A percentile compares a stretch with the other conserved stretches of the same genome.
Conservation (phyloP, 2,329 filamentous ascomycete species). For the Pestalotiopsis sp. region DNA sequence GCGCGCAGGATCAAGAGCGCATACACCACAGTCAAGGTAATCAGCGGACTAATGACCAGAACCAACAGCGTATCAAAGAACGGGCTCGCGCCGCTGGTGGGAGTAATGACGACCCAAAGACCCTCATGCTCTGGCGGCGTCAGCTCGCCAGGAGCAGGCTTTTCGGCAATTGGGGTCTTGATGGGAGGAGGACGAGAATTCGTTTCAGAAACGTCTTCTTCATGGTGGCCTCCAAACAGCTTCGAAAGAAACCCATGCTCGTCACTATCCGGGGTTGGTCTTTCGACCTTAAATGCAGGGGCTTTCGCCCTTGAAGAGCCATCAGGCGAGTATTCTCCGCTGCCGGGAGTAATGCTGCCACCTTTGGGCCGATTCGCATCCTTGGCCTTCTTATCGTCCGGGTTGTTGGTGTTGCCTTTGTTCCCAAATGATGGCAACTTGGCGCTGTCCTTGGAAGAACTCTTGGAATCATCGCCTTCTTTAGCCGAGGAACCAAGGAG, state of each 20-base stretch:
- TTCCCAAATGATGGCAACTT: conserved; percentile 18
- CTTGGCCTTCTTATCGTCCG: conserved; percentile 29
- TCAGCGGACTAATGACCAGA: conserved; percentile 89
- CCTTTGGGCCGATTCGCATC: conserved; percentile 52
- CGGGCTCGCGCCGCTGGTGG: conserved; percentile 84
- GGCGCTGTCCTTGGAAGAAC: conserved; percentile 32
- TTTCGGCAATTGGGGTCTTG: conserved; percentile 25
- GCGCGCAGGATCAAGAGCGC: conserved; percentile 84
- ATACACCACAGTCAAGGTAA: conserved; percentile 92
- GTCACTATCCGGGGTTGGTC: conserved; percentile 20
- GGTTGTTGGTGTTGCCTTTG: conserved; percentile 18
- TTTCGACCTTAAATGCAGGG: conserved; percentile 21
- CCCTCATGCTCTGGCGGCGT: conserved; percentile 64
- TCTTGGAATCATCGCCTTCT: conserved; percentile 25
- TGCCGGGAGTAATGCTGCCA: conserved; percentile 71
- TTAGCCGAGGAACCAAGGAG: conserved; percentile 50
- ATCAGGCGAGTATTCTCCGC: conserved; percentile 66
- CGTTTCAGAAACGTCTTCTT: conserved; percentile 30
- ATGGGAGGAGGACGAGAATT: conserved; percentile 31
- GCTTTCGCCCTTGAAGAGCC: conserved; percentile 29
- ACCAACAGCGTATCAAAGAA: conserved; percentile 98
- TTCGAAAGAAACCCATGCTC: conserved; percentile 47
- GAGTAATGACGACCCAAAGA: conserved; percentile 95
- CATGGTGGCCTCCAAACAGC: conserved; percentile 50
- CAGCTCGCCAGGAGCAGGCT: conserved; percentile 26